These are phyloP conservation scores for Chlamydomonas eustigma DNA, from an alignment of 139 green algal genomes.

Conservation along the genomic window DNA sequence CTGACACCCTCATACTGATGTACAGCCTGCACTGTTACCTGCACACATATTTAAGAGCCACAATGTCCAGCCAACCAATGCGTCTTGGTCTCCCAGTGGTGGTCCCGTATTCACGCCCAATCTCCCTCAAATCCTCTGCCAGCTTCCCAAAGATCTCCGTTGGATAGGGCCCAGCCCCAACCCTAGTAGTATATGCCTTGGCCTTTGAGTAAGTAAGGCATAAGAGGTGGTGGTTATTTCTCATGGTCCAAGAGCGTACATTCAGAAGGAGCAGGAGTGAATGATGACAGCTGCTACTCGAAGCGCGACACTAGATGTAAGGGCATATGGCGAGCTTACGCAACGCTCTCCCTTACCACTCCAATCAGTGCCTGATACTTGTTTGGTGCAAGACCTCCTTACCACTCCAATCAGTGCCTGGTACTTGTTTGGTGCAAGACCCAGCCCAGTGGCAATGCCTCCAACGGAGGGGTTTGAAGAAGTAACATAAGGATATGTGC, in stretches of 20 bases:
- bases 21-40: too few species aligned
- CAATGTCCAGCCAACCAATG: slow-evolving; percentile 97
- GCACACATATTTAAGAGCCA: slow-evolving; percentile 80
- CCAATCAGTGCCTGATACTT: not conserved
- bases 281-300: too few species aligned
- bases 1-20: too few species aligned
- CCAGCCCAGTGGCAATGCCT: slow-evolving; percentile 89
- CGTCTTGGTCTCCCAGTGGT: slow-evolving; percentile 93
- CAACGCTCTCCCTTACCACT: not conserved
- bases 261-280: too few species aligned
- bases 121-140: slow-evolving; percentile 78
- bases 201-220: too few species aligned
- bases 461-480: slow-evolving; percentile 95
- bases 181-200: slow-evolving; percentile 98
- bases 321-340: too few species aligned
- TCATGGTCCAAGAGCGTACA: too few species aligned
- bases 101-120: slow-evolving; percentile 92
- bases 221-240: too few species aligned
- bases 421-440: slow-evolving; percentile 86
- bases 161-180: slow-evolving; percentile 94
- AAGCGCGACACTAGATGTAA: too few species aligned
- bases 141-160: slow-evolving; percentile 90
- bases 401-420: slow-evolving; percentile 90
- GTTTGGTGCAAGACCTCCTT: slow-evolving; percentile 14
- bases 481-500: slow-evolving; percentile 99